These are phyloP conservation scores for Chlamydomonas applanata DNA, from an alignment of 139 green algal genomes.

Conservation along the genomic window DNA sequence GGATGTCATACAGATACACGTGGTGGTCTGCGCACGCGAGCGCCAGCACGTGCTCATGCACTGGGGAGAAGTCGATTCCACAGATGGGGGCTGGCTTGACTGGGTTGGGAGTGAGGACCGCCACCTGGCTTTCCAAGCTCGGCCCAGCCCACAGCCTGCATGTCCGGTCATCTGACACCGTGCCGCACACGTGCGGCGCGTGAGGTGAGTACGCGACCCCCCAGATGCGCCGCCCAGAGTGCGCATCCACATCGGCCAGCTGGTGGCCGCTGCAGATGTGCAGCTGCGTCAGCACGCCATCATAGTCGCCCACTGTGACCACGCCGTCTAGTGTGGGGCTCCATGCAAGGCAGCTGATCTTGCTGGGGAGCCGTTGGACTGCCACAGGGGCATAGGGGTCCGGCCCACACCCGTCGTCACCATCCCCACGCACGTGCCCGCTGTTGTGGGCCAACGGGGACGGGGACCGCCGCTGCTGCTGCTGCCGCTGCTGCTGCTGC, in stretches of 20 bases:
- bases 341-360: slow-evolving; percentile 56
- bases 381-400: slow-evolving; percentile 2
- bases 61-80: slow-evolving; percentile 72
- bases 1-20: slow-evolving; percentile 75
- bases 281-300: slow-evolving; percentile 66
- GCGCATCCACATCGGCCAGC: slow-evolving; percentile 68
- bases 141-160: slow-evolving; percentile 73
- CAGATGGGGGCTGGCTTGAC: slow-evolving; percentile 62
- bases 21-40: slow-evolving; percentile 76
- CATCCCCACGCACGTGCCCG: too few relatives aligned
- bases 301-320: slow-evolving; percentile 78
- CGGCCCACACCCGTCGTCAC: too few relatives aligned
- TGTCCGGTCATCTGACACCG: slow-evolving; percentile 80
- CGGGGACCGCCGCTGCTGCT: too few relatives aligned
- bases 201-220: slow-evolving; percentile 66
- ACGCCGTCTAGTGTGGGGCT: slow-evolving; percentile 44
- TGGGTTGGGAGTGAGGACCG: slow-evolving; percentile 48
- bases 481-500: too few relatives aligned
- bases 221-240: slow-evolving; percentile 80
- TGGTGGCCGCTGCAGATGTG: slow-evolving; percentile 35
- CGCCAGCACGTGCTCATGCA: slow-evolving; percentile 65
- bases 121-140: slow-evolving; percentile 29
- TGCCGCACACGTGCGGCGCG: slow-evolving; percentile 60
- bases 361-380: slow-evolving; percentile 57
- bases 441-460: too few relatives aligned